Conservation (phyloP, 129 eudicot genomes). For the Solidago caesia region DNA sequence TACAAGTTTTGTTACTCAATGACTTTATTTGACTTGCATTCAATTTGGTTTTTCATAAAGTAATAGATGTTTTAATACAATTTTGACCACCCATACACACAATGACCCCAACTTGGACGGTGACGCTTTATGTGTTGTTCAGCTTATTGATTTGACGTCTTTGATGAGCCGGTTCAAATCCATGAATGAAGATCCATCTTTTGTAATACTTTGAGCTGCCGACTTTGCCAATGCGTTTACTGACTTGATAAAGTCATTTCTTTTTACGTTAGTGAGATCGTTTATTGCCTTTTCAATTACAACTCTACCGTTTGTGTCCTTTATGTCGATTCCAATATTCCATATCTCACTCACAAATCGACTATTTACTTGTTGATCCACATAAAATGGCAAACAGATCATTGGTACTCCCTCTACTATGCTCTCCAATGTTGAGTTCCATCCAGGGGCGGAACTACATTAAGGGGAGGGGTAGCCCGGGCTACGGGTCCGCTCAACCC, state of each 20-base stretch:
- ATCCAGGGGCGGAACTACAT: too few species aligned
- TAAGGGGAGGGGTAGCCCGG: too few species aligned
- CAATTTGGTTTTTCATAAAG: not conserved
- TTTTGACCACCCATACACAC: not conserved
- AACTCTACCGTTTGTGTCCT: constrained; percentile 41
- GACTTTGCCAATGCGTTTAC: constrained; percentile 17
- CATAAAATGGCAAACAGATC: constrained; percentile 53
- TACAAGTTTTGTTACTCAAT: not conserved
- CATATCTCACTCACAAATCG: constrained; percentile 49
- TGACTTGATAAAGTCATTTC: constrained; percentile 22
- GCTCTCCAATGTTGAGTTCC: constrained; percentile 67
- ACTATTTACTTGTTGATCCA: constrained; percentile 53
- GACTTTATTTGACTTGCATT: not conserved
- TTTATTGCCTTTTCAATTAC: constrained; percentile 35
- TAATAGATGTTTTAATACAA: too few species aligned
- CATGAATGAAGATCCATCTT: constrained; percentile 50
- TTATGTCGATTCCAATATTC: constrained; percentile 54
- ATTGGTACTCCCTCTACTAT: constrained; percentile 51
- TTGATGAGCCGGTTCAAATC: constrained; percentile 41
- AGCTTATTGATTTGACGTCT: constrained; percentile 35
- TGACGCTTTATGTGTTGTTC: not conserved
- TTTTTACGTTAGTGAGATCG: constrained; percentile 29
- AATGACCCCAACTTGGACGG: not conserved
- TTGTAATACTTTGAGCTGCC: constrained; percentile 17
- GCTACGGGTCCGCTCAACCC: too few species aligned